Evolutionary conservation across 768 basidiomycete genomes (phyloP).

Genomic region (Pleurotus tuoliensis): DNA sequence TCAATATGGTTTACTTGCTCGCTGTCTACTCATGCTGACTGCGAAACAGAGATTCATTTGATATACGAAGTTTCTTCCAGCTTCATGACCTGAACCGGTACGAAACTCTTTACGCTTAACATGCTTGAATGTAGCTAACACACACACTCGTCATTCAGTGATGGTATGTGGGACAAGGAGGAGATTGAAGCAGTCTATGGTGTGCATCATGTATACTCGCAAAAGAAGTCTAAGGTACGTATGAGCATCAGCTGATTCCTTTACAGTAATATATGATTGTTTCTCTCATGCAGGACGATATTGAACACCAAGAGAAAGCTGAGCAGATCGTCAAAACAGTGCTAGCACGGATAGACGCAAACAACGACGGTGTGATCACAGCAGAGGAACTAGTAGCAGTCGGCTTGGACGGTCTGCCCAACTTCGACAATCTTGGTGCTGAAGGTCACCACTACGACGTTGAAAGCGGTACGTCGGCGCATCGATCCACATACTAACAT

Average conservation of each 20-base stretch:
- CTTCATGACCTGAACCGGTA: conserved; percentile 90
- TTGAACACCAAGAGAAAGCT: conserved; percentile 79
- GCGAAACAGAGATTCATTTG: conserved; percentile 68
- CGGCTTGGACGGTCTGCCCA: conserved; percentile 75
- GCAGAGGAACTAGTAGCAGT: conserved; percentile 68
- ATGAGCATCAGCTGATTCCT: neutral
- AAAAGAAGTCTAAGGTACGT: conserved; percentile 69
- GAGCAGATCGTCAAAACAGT: conserved; percentile 71
- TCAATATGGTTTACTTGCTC: conserved; percentile 24
- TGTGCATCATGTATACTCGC: conserved; percentile 87
- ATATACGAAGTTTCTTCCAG: conserved; percentile 86
- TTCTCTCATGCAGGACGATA: conserved; percentile 51
- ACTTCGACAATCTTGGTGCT: conserved; percentile 78
- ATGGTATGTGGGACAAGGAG: conserved; percentile 77
- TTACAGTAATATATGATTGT: neutral
- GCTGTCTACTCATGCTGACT: neutral
- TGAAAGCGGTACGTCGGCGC: conserved; percentile 68
- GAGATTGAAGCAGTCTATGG: conserved; percentile 97
- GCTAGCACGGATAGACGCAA: conserved; percentile 65
- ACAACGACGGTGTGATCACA: conserved; percentile 67
- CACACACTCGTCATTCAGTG: conserved; percentile 31
- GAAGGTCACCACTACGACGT: conserved; percentile 94
- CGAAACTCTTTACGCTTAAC: conserved; percentile 14
- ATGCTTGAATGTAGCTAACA: neutral
- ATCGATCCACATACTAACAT: neutral